A percentile compares a stretch with the other conserved stretches of the same genome.
These are phyloP conservation scores for Ogataea saltuana DNA, from an alignment of 805 yeast genomes.

Conservation along the genomic window DNA sequence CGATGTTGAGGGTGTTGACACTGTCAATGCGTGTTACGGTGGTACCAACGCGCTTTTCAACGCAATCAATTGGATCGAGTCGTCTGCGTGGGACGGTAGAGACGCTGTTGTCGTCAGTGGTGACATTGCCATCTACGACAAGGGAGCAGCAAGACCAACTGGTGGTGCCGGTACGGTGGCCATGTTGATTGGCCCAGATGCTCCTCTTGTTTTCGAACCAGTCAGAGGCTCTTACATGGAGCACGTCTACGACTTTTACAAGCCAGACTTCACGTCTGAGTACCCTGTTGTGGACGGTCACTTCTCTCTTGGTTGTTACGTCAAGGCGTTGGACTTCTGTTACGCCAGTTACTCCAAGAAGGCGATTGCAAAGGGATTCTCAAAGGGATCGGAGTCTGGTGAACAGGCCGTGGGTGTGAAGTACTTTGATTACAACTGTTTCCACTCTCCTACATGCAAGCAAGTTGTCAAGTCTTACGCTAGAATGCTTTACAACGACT, in stretches of 20 bases:
- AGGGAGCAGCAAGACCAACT: constrained; percentile 98
- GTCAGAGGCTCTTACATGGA: constrained; percentile 92
- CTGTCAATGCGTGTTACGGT: constrained; percentile 97
- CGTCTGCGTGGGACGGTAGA: constrained; percentile 97
- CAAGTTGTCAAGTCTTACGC: constrained; percentile 91
- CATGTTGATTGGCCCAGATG: constrained; percentile 92
- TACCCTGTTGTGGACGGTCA: constrained; percentile 98
- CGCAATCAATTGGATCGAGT: constrained; percentile 94
- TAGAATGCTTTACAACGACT: constrained; percentile 88
- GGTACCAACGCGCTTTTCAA: constrained; percentile 95
- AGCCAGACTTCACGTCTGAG: constrained; percentile 95
- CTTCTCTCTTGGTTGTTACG: constrained; percentile 90
- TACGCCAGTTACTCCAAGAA: constrained; percentile 81
- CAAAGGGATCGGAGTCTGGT: constrained; percentile 43
- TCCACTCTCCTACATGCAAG: constrained; percentile 98
- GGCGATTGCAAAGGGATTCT: constrained; percentile 54
- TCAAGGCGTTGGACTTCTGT: constrained; percentile 86
- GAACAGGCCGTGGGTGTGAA: constrained; percentile 64
- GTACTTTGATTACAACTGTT: constrained; percentile 86
- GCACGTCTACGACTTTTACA: constrained; percentile 97
- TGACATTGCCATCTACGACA: constrained; percentile 95
- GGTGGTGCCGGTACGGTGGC: constrained; percentile 99
- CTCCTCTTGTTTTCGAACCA: constrained; percentile 90
- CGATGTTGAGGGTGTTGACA: constrained; percentile 95
- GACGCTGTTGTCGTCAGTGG: constrained; percentile 96